Evolutionary conservation across 139 green algal species (phyloP), one percentile per base, ranked within the genome.

Genomic region (Picochlorum sp.): DNA sequence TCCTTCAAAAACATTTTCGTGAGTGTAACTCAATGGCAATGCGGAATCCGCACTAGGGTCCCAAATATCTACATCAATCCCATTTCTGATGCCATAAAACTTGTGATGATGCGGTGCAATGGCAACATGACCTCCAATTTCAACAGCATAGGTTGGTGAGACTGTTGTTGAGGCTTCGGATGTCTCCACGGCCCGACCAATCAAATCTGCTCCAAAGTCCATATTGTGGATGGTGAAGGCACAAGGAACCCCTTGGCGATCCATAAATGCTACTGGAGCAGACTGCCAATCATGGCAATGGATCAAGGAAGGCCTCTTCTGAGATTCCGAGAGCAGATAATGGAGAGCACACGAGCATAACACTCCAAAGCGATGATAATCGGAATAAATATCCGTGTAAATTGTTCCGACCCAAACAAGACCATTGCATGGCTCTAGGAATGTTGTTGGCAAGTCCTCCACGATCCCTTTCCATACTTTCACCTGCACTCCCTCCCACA

Each of bases 31-130:
- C 7, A 41, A 14, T 14, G 88, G 88, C 58, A 96, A 68, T 71
- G 86, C 88, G 13, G 62, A 38, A 72, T 96, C 91, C 20, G 72
- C 65, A 6, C 66, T 57, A 8, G 93, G 93, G 73, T 98, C 88
- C 93, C 93, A 98, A 59, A 97, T 92, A 73, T 98, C 93, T 30
- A 81, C 65, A 79, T 98, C 93, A 61, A 98, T 98, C 52, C 93
- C 93, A 71, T 98, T 98, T 44, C 76, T 72, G 58, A 96, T 86
- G 61, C 89, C 89, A 54, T 82, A 92, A 68, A 96, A 87, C 75
- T 94, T 95, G 72, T 59, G 60, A 30, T 92, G 68, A 74, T 91
- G 69, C 1, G 83, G 68, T 1, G 79, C 83, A 8, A 96, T 75
- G 8, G 82, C 76, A 4, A 82, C 77, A 76, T 90, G 71, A 10